These are phyloP conservation scores for Iris macrosiphon DNA, from an alignment of 106 monocot species.

Conservation along the genomic window DNA sequence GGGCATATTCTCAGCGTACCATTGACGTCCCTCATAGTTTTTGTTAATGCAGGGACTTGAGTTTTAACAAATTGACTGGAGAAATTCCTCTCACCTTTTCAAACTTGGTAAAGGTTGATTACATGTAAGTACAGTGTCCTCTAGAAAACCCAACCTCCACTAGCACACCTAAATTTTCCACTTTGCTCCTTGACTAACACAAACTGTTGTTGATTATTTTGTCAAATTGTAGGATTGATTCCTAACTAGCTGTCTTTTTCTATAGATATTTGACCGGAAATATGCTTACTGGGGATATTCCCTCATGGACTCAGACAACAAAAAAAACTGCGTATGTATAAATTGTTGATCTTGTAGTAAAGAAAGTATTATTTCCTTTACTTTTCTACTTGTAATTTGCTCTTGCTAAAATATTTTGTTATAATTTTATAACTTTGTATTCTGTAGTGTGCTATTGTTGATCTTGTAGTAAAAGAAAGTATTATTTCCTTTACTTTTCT, in stretches of 20 bases:
- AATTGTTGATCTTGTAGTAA: background rate
- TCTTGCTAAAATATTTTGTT: no score
- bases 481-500: background rate
- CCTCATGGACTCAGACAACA: slow-evolving; percentile 51
- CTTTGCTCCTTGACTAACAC: no score
- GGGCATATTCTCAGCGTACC: no score
- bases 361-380: background rate
- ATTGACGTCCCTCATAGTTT: no score
- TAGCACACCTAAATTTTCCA: no score
- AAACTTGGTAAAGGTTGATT: slow-evolving; percentile 34
- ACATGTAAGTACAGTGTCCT: slow-evolving; percentile 54
- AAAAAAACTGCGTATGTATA: slow-evolving; percentile 53
- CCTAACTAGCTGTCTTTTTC: no score
- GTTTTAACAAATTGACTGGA: slow-evolving; percentile 59
- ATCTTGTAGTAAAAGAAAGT: background rate
- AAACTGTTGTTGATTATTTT: no score
- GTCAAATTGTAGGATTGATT: no score
- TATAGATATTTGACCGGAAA: slow-evolving; percentile 69
- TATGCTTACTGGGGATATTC: slow-evolving; percentile 54
- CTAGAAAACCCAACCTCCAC: no score
- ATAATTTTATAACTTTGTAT: no score
- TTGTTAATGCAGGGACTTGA: slow-evolving; percentile 59
- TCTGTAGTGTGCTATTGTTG: no score
- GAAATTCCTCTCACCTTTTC: slow-evolving; percentile 51
- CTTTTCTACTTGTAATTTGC: no score